Evolutionary conservation across 2,329 filamentous ascomycete species (phyloP).

Genomic region (Fusarium lateritium): DNA sequence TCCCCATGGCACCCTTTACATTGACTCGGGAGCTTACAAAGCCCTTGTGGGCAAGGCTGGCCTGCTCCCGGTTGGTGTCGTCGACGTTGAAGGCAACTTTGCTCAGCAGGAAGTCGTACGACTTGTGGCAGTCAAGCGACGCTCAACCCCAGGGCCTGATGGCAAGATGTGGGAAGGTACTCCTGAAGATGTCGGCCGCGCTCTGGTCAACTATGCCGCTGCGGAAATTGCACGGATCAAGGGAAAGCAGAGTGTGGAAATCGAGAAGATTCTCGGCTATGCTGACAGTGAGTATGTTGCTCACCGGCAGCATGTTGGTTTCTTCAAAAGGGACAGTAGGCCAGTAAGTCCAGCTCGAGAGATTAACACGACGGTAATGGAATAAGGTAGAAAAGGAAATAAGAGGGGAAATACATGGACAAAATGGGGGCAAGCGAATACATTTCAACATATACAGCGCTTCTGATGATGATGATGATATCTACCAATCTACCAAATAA

Average conservation of each 20-base stretch:
- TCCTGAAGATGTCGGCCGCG: conserved; percentile 84
- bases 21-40: conserved; percentile 88
- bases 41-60: conserved; percentile 88
- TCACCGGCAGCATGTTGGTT: conserved; percentile 87
- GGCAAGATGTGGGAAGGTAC: conserved; percentile 65
- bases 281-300: conserved; percentile 96
- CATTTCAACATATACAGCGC: conserved; percentile 44
- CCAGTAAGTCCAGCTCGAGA: conserved; percentile 64
- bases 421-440: conserved; percentile 39
- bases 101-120: conserved; percentile 93
- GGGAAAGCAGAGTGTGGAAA: conserved; percentile 86
- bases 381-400: conserved; percentile 22
- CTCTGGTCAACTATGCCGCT: conserved; percentile 93
- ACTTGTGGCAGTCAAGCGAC: conserved; percentile 82
- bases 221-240: conserved; percentile 87
- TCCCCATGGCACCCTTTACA: conserved; percentile 91
- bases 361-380: conserved; percentile 40
- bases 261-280: conserved; percentile 85
- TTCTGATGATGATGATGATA: conserved; percentile 41
- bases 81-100: conserved; percentile 91
- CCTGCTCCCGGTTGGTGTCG: conserved; percentile 89
- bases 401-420: conserved; percentile 11
- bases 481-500: conserved; percentile 43
- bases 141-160: conserved; percentile 56
- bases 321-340: conserved; percentile 71